These are phyloP conservation scores for Scheffersomyces amazonensis DNA, from an alignment of 805 yeast genomes.

Conservation along the genomic window DNA sequence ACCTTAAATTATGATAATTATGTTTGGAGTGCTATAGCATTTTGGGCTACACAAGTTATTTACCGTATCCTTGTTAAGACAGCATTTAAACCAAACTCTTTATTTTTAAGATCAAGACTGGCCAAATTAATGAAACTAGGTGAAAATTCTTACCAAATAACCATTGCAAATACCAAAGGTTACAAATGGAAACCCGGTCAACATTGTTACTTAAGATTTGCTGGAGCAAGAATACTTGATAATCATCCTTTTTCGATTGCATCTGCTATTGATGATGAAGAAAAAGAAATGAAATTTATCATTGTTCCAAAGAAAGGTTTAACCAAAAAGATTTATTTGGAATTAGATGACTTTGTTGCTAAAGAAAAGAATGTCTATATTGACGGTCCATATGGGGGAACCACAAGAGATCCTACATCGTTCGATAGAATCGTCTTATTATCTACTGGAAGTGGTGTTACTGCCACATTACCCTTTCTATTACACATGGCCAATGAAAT, in stretches of 20 bases:
- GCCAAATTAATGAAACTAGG: conserved; percentile 26
- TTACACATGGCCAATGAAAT: conserved; percentile 17
- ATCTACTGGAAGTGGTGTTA: conserved; percentile 52
- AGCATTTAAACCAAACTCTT: conserved; percentile 40
- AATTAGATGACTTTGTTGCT: conserved; percentile 24
- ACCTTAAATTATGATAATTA: conserved; percentile 37
- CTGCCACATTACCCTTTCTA: conserved; percentile 48
- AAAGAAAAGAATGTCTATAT: conserved; percentile 32
- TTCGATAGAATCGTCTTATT: conserved; percentile 44
- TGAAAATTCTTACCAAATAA: conserved; percentile 27
- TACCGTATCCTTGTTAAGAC: conserved; percentile 47
- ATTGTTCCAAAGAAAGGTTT: conserved; percentile 47
- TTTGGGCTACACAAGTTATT: conserved; percentile 48
- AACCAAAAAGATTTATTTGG: conserved; percentile 32
- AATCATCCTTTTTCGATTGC: conserved; percentile 57
- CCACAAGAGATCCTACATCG: conserved; percentile 40
- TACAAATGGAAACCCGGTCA: conserved; percentile 54
- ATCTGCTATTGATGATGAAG: conserved; percentile 22
- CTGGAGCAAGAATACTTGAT: conserved; percentile 43
- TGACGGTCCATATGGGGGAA: conserved; percentile 62
- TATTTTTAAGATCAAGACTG: conserved; percentile 36
- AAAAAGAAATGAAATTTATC: conserved; percentile 37
- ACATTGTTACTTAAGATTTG: conserved; percentile 49
- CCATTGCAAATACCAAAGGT: conserved; percentile 31
- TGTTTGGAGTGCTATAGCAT: conserved; percentile 48